A percentile compares a stretch with the other conserved stretches of the same genome.
phyloP scores from a whole-genome alignment of 2,329 filamentous ascomycete genomes.

The Endothia cerciana region DNA sequence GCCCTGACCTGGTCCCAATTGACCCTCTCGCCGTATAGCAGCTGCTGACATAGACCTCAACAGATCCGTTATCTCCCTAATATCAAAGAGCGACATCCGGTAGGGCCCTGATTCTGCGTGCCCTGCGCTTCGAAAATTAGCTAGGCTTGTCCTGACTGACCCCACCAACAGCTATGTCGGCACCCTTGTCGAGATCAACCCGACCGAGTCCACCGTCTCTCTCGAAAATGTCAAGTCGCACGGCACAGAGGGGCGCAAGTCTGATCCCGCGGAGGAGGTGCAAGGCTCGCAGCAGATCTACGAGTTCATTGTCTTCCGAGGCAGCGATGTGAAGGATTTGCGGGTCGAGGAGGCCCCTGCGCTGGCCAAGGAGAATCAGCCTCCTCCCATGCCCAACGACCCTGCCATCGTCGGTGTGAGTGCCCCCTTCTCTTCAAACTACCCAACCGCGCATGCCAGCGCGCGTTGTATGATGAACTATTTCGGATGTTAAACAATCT shows the following conservation, averaged over 20 bases:
- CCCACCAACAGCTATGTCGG: conserved; percentile 77
- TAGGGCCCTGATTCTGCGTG: conserved; percentile 51
- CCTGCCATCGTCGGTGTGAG: conserved; percentile 97
- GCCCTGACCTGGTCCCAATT: conserved; percentile 30
- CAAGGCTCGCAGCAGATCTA: conserved; percentile 85
- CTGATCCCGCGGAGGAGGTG: conserved; percentile 79
- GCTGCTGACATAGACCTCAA: conserved; percentile 38
- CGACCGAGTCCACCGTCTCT: conserved; percentile 93
- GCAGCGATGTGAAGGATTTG: conserved; percentile 97
- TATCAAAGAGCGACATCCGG: conserved; percentile 97
- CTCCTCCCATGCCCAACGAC: conserved; percentile 84
- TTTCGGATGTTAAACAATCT: conserved; percentile 94
- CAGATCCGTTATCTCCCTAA: conserved; percentile 92
- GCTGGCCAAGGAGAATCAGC: conserved; percentile 72
- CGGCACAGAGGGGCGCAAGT: conserved; percentile 88
- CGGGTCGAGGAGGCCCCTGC: conserved; percentile 84
- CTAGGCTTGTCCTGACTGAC: conserved; percentile 39
- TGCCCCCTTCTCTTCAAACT: conserved; percentile 40
- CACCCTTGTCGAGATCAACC: conserved; percentile 96
- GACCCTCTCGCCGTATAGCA: conserved; percentile 19
- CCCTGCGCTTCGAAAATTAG: conserved; percentile 13
- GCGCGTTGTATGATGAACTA: conserved; percentile 78
- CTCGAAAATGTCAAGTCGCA: conserved; percentile 95
- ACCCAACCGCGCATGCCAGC: conserved; percentile 24
- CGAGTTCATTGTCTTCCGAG: conserved; percentile 98